phyloP scores from a whole-genome alignment of 176 grass and related monocot genomes.

The Alopecurus myosuroides region DNA sequence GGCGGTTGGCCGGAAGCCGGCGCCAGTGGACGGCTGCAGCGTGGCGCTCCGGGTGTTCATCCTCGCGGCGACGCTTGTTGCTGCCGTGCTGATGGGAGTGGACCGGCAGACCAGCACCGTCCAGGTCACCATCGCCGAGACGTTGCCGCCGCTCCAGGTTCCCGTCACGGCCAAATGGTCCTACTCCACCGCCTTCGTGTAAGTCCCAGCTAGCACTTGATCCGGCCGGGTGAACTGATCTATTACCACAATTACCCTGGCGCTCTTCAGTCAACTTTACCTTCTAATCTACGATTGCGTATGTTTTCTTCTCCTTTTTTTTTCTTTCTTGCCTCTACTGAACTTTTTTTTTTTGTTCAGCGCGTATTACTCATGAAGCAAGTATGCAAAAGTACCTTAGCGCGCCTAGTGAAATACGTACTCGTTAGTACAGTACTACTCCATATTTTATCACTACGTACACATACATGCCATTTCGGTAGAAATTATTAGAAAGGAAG shows the following conservation, averaged over 20 bases:
- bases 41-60: slow-evolving; percentile 37
- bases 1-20: neutral
- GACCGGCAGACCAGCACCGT: slow-evolving; percentile 47
- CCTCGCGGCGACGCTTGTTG: slow-evolving; percentile 41
- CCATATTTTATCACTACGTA: neutral
- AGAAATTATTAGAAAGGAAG: neutral
- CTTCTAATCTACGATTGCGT: neutral
- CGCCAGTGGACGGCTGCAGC: slow-evolving; percentile 22
- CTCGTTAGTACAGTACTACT: too few species aligned
- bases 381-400: neutral
- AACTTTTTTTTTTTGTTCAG: neutral
- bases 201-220: neutral
- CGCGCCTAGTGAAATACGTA: neutral
- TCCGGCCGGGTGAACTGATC: neutral
- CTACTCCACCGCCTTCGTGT: slow-evolving; percentile 76
- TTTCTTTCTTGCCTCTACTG: too few species aligned
- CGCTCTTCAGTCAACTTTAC: neutral
- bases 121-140: slow-evolving; percentile 22
- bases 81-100: slow-evolving; percentile 57
- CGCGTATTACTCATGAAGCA: neutral
- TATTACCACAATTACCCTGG: too few species aligned
- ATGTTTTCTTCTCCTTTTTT: neutral
- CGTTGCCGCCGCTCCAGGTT: slow-evolving; percentile 44
- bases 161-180: slow-evolving; percentile 59
- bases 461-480: neutral